These are phyloP conservation scores for Raphidocelis subcapitata DNA, from an alignment of 139 green algal species.

Conservation along the genomic window DNA sequence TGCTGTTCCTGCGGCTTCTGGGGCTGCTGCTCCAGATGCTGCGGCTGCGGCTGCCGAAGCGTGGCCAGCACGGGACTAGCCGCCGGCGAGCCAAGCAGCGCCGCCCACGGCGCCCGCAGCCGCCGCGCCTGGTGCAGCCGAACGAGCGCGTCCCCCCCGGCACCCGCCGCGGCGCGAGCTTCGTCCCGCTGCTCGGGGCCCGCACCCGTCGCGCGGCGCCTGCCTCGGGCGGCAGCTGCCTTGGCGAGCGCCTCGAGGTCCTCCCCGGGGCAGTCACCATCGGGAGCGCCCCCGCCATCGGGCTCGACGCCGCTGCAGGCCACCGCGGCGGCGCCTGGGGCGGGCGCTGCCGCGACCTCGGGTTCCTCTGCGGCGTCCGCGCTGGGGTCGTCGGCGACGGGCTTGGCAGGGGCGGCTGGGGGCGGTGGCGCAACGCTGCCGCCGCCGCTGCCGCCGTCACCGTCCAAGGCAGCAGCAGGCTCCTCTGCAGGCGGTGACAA, in stretches of 20 bases:
- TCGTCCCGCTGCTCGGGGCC: neutral
- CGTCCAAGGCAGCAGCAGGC: neutral
- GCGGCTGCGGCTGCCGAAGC: conserved; percentile 6
- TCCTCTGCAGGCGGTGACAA: neutral
- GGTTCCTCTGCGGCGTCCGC: too few relatives aligned
- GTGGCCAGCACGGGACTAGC: neutral
- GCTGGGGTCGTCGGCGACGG: too few relatives aligned
- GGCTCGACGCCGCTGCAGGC: too few relatives aligned
- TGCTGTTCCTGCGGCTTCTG: neutral
- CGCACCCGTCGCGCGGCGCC: neutral
- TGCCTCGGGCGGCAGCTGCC: too few relatives aligned
- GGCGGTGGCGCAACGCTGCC: too few relatives aligned
- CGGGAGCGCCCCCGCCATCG: too few relatives aligned
- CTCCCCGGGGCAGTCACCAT: too few relatives aligned
- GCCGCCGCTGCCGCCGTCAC: neutral
- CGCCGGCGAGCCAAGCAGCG: neutral
- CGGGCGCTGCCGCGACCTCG: too few relatives aligned
- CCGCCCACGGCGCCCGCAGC: neutral
- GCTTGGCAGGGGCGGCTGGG: too few relatives aligned
- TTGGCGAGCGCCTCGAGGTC: too few relatives aligned
- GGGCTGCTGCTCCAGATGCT: conserved; percentile 4
- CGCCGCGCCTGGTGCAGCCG: neutral
- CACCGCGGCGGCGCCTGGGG: too few relatives aligned
- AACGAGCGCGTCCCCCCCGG: neutral
- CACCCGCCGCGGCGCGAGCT: neutral